Evolutionary conservation across 2,329 filamentous ascomycete species (phyloP).

Genomic region (Neurospora crassa): DNA sequence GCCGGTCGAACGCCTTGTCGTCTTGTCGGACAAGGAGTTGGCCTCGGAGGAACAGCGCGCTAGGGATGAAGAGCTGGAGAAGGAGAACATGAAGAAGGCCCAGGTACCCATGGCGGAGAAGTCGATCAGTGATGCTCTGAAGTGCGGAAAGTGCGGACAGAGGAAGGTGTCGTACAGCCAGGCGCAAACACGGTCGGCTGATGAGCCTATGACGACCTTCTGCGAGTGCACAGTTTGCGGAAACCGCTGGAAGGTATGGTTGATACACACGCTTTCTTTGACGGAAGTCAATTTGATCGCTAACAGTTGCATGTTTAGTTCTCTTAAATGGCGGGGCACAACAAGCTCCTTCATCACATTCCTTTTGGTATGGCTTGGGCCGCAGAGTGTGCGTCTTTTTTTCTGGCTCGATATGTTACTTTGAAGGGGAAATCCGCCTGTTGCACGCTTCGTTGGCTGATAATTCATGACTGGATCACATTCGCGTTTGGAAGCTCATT

Average conservation of each 20-base stretch:
- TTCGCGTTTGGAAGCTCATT: background rate
- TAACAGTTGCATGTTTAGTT: conserved; percentile 16
- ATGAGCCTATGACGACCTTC: conserved; percentile 83
- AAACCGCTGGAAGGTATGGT: conserved; percentile 58
- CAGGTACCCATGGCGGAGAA: conserved; percentile 90
- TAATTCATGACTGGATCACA: background rate
- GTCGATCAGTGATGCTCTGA: conserved; percentile 77
- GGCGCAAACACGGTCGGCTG: conserved; percentile 88
- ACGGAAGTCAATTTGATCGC: background rate
- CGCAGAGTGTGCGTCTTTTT: background rate
- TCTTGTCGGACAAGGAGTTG: conserved; percentile 83
- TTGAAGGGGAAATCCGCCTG: background rate
- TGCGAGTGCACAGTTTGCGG: conserved; percentile 63
- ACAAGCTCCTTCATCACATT: background rate
- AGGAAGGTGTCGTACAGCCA: conserved; percentile 94
- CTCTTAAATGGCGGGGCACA: conserved; percentile 14
- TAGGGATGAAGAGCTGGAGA: conserved; percentile 65
- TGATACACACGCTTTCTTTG: background rate
- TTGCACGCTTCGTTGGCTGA: background rate
- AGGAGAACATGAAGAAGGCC: conserved; percentile 94
- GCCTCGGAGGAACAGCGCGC: conserved; percentile 75
- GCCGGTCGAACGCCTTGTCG: conserved; percentile 61
- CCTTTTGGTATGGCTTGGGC: background rate
- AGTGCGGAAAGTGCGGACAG: conserved; percentile 86
- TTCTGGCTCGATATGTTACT: background rate